A percentile compares a stretch with the other conserved stretches of the same genome.
Evolutionary conservation across 1,139 yeast genomes (phyloP).

Genomic region (Pichia sp.): DNA sequence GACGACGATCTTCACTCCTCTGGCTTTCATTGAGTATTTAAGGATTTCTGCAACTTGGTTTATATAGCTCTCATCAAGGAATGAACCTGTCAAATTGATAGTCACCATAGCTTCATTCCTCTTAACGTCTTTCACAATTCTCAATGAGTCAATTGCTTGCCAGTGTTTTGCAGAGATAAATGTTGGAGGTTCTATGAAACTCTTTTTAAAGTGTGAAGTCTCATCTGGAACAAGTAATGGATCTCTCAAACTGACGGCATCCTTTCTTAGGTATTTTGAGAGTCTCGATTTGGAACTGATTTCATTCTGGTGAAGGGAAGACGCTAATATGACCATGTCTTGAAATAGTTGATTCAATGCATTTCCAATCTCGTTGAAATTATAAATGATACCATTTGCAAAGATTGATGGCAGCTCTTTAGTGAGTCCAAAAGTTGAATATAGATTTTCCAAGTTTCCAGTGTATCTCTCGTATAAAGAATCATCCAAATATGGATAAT

Average conservation of each 20-base stretch:
- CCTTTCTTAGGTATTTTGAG: conserved; percentile 19
- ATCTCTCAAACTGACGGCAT: conserved; percentile 25
- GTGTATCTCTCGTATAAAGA: conserved; percentile 2
- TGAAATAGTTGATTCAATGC: conserved; percentile 30
- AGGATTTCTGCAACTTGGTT: conserved; percentile 39
- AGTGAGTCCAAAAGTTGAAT: conserved; percentile 18
- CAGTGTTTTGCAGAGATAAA: conserved; percentile 3
- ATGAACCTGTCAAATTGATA: conserved; percentile 54
- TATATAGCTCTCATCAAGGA: conserved; percentile 30
- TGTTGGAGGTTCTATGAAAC: conserved; percentile 3
- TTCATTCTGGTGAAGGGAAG: conserved; percentile 24
- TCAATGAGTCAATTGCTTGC: conserved; percentile 2
- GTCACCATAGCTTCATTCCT: conserved; percentile 28
- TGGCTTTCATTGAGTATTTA: conserved; percentile 15
- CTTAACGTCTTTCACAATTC: conserved; percentile 7
- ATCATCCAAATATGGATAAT: conserved; percentile 12
- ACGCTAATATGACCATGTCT: conserved; percentile 27
- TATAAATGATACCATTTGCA: conserved; percentile 63
- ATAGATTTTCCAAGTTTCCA: conserved; percentile 32
- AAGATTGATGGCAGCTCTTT: conserved; percentile 41
- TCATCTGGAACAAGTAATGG: conserved; percentile 30
- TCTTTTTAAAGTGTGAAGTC: conserved; percentile 8
- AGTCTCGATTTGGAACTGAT: conserved; percentile 27
- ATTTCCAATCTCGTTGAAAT: conserved; percentile 30
- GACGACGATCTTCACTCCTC: conserved; percentile 32